These are phyloP conservation scores for Backusella circina DNA, from an alignment of 192 early-diverging fungal species.

Conservation along the genomic window DNA sequence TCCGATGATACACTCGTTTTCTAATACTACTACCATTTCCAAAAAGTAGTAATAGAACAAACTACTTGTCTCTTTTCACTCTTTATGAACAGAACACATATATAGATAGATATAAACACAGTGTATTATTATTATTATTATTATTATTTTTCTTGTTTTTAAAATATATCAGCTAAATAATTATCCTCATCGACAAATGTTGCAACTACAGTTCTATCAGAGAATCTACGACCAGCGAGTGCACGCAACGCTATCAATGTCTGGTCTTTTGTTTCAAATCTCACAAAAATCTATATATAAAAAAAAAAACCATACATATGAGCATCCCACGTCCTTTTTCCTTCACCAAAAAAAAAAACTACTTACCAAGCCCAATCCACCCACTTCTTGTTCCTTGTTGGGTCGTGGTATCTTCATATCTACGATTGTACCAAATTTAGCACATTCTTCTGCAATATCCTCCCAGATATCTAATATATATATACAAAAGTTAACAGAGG, in stretches of 20 bases:
- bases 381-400: constrained; percentile 40
- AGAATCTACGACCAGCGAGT: constrained; percentile 91
- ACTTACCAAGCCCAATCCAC: constrained; percentile 82
- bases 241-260: constrained; percentile 68
- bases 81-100: too few species aligned
- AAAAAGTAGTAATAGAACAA: too few species aligned
- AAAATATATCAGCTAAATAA: constrained; percentile 65
- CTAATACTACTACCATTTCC: too few species aligned
- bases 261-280: constrained; percentile 59
- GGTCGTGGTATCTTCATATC: constrained; percentile 86
- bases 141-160: too few species aligned
- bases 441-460: constrained; percentile 88
- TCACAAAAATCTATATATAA: constrained; percentile 94
- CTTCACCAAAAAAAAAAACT: too few species aligned
- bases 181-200: constrained; percentile 76
- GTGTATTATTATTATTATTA: too few species aligned
- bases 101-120: too few species aligned
- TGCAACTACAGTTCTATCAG: constrained; percentile 88
- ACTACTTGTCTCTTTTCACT: too few species aligned
- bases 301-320: not conserved
- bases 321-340: not conserved
- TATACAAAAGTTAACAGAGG: not conserved
- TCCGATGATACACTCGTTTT: too few species aligned
- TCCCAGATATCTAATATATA: constrained; percentile 70
- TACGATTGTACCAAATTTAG: constrained; percentile 78